These are phyloP conservation scores for Chalciporus chontae DNA, from an alignment of 768 basidiomycete species.

Conservation along the genomic window DNA sequence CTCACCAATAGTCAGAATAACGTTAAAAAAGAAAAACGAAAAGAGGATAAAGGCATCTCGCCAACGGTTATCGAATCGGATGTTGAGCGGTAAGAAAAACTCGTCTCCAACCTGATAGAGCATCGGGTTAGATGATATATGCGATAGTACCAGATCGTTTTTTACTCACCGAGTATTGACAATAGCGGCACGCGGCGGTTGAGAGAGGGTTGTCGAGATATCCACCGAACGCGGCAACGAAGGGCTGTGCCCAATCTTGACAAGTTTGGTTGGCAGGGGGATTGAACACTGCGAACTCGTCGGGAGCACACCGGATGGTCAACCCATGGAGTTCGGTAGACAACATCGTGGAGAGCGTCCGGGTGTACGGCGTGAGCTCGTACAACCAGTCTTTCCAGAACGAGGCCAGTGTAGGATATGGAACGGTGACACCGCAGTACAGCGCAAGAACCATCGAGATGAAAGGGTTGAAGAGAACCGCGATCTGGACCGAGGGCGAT, in stretches of 20 bases:
- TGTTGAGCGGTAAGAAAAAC: slow-evolving; percentile 67
- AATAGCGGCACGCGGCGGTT: slow-evolving; percentile 65
- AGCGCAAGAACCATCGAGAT: slow-evolving; percentile 57
- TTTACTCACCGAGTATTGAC: slow-evolving; percentile 48
- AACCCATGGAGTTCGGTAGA: slow-evolving; percentile 77
- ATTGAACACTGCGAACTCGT: slow-evolving; percentile 69
- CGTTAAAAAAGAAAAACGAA: slow-evolving; percentile 69
- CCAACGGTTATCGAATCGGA: slow-evolving; percentile 59
- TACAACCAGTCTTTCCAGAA: slow-evolving; percentile 85
- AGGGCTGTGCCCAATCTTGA: slow-evolving; percentile 62
- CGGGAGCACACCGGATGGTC: slow-evolving; percentile 54
- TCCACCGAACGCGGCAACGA: slow-evolving; percentile 59
- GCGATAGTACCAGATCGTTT: not conserved
- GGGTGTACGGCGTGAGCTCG: slow-evolving; percentile 66
- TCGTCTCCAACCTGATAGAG: slow-evolving; percentile 53
- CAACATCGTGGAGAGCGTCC: slow-evolving; percentile 66
- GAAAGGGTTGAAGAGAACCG: slow-evolving; percentile 80
- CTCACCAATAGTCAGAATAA: slow-evolving; percentile 53
- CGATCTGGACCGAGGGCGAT: slow-evolving; percentile 73
- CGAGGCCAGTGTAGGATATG: slow-evolving; percentile 53
- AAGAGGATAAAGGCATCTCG: slow-evolving; percentile 66
- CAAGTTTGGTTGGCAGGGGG: slow-evolving; percentile 79
- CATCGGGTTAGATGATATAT: not conserved
- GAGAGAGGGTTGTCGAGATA: slow-evolving; percentile 69
- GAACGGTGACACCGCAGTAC: slow-evolving; percentile 82